These are phyloP conservation scores for Wickerhamomyces tratensis DNA, from an alignment of 805 yeast species.

Conservation along the genomic window DNA sequence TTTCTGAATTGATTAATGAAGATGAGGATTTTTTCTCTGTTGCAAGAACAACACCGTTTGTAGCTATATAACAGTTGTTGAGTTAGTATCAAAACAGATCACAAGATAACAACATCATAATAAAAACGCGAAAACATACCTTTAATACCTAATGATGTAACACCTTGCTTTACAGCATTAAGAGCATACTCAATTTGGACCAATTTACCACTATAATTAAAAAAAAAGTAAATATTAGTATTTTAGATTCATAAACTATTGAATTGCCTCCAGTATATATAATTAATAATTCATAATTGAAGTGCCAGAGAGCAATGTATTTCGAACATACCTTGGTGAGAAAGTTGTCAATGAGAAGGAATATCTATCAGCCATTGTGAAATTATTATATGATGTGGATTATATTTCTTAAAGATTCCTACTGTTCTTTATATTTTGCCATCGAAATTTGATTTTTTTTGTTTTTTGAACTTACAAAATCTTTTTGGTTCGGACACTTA, in stretches of 20 bases:
- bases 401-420: not conserved
- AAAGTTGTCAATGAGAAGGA: conserved; percentile 95
- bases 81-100: no score
- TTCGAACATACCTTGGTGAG: conserved; percentile 66
- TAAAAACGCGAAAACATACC: conserved; percentile 13
- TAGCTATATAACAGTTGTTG: conserved; percentile 32
- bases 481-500: not conserved
- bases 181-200: conserved; percentile 97
- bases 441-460: conserved; percentile 1
- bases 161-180: conserved; percentile 97
- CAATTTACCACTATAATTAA: conserved; percentile 70
- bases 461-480: not conserved
- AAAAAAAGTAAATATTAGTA: not conserved
- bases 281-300: no score
- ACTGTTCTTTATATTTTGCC: conserved; percentile 3
- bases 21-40: conserved; percentile 90
- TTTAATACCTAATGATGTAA: conserved; percentile 87
- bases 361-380: conserved; percentile 89
- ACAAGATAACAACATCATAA: no score
- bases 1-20: conserved; percentile 62
- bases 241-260: not conserved
- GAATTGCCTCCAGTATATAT: no score
- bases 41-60: conserved; percentile 93
- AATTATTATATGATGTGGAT: not conserved
- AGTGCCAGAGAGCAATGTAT: no score